Conservation (phyloP, 805 yeast genomes). For the Cyberlindnera subsufficiens region DNA sequence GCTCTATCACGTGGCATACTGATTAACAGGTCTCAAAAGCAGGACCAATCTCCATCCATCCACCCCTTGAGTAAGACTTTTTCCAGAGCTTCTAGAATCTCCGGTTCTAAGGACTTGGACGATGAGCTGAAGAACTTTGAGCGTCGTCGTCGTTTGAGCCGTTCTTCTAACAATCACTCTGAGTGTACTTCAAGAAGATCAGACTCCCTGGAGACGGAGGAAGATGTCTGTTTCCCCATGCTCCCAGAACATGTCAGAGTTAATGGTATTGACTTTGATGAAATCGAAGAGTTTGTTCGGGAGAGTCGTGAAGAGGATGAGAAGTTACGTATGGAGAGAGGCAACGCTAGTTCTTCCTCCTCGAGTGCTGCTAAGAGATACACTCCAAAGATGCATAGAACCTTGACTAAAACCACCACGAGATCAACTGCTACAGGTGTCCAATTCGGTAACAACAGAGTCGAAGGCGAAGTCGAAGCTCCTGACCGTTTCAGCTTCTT, state of each 20-base stretch:
- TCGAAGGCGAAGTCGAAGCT: conserved; percentile 30
- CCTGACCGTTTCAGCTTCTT: conserved; percentile 85
- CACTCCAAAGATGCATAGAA: conserved; percentile 6
- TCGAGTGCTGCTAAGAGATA: conserved; percentile 58
- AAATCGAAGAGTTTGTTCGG: conserved; percentile 73
- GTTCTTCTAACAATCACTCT: conserved; percentile 41
- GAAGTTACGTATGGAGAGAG: conserved; percentile 21
- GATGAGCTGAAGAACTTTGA: conserved; percentile 29
- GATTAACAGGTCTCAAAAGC: conserved; percentile 16
- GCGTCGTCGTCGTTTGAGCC: conserved; percentile 27
- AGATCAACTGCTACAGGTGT: conserved; percentile 24
- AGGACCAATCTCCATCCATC: conserved; percentile 17
- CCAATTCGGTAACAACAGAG: conserved; percentile 34
- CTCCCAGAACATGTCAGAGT: conserved; percentile 54
- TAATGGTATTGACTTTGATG: conserved; percentile 87
- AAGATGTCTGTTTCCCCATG: conserved; percentile 97
- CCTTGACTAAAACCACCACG: conserved; percentile 3
- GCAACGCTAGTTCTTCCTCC: conserved; percentile 28
- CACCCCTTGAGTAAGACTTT: conserved; percentile 17
- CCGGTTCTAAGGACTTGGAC: conserved; percentile 23
- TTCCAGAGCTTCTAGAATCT: conserved; percentile 18
- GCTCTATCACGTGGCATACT: conserved; percentile 25
- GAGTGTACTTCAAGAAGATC: conserved; percentile 69
- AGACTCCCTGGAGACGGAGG: conserved; percentile 87
- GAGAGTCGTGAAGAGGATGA: conserved; percentile 50